These are phyloP conservation scores for Yarrowia hollandica DNA, from an alignment of 805 yeast genomes.

Conservation along the genomic window DNA sequence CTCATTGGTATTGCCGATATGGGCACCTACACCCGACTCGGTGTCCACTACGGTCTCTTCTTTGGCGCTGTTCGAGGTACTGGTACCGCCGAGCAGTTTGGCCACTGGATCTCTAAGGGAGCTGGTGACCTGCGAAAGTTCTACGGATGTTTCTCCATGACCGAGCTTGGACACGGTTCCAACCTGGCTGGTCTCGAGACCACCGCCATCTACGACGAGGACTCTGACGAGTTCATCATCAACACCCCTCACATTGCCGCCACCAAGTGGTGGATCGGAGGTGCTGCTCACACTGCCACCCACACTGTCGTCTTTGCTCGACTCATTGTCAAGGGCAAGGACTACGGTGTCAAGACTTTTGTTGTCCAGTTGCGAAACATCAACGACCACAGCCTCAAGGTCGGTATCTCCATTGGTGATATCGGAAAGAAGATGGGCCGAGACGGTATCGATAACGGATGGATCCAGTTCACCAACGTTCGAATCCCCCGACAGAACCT, in stretches of 20 bases:
- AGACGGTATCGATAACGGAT: conserved; percentile 93
- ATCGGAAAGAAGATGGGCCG: conserved; percentile 96
- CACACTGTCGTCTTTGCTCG: conserved; percentile 87
- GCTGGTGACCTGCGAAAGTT: conserved; percentile 43
- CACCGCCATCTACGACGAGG: conserved; percentile 75
- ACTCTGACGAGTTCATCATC: conserved; percentile 66
- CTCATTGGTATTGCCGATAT: conserved; percentile 56
- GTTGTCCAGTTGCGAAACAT: conserved; percentile 85
- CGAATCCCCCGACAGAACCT: conserved; percentile 79
- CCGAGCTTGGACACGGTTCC: conserved; percentile 90
- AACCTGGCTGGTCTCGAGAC: conserved; percentile 93
- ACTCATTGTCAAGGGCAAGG: conserved; percentile 74
- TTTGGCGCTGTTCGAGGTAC: conserved; percentile 79
- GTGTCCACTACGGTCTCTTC: conserved; percentile 86
- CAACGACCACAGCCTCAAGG: conserved; percentile 61
- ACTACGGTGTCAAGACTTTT: conserved; percentile 89
- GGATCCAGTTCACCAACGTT: conserved; percentile 89
- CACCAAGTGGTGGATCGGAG: conserved; percentile 99
- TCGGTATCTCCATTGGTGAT: conserved; percentile 86
- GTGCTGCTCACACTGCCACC: conserved; percentile 93
- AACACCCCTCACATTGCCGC: conserved; percentile 91
- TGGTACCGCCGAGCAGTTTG: conserved; percentile 80
- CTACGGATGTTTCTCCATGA: conserved; percentile 91
- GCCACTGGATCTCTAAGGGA: conserved; percentile 75
- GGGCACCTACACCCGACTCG: conserved; percentile 74